These are phyloP conservation scores for Thelephora aurantiotincta DNA, from an alignment of 768 basidiomycete genomes.

Conservation along the genomic window DNA sequence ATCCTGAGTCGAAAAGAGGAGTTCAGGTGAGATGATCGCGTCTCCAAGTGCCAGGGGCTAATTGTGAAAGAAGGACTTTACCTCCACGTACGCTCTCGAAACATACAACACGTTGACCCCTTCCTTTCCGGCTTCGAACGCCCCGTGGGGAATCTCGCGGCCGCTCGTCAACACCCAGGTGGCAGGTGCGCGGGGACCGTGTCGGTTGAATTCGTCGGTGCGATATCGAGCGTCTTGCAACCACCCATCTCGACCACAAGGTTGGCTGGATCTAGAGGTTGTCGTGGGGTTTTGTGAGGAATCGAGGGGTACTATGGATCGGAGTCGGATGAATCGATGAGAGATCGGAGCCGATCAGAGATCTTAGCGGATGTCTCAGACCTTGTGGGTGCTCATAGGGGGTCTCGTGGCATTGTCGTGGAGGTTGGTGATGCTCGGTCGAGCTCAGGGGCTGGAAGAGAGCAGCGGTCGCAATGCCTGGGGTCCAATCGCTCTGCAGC, in stretches of 20 bases:
- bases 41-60: too few species aligned
- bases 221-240: slow-evolving; percentile 38
- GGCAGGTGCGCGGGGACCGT: slow-evolving; percentile 30
- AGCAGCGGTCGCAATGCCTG: slow-evolving; percentile 36
- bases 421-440: slow-evolving; percentile 6
- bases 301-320: slow-evolving; percentile 6
- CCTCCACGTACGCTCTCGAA: slow-evolving; percentile 44
- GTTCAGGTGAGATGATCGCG: slow-evolving; percentile 1
- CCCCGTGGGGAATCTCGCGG: slow-evolving; percentile 40
- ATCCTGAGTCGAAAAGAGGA: slow-evolving; percentile 22
- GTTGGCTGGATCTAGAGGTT: background rate
- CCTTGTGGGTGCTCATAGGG: slow-evolving; percentile 12
- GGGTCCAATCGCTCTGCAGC: slow-evolving; percentile 52
- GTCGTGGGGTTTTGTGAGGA: background rate
- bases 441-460: slow-evolving; percentile 32
- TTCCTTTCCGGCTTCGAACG: slow-evolving; percentile 44
- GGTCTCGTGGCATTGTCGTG: slow-evolving; percentile 1
- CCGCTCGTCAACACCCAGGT: slow-evolving; percentile 54
- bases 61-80: slow-evolving; percentile 15
- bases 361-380: background rate
- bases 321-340: background rate
- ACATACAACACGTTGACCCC: slow-evolving; percentile 39
- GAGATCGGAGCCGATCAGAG: too few species aligned
- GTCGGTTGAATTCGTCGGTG: slow-evolving; percentile 30
- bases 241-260: slow-evolving; percentile 27